Percentiles rank a stretch among this genome's conserved stretches.
Conservation (phyloP, 306 rosid genomes). For the Senna tora region DNA sequence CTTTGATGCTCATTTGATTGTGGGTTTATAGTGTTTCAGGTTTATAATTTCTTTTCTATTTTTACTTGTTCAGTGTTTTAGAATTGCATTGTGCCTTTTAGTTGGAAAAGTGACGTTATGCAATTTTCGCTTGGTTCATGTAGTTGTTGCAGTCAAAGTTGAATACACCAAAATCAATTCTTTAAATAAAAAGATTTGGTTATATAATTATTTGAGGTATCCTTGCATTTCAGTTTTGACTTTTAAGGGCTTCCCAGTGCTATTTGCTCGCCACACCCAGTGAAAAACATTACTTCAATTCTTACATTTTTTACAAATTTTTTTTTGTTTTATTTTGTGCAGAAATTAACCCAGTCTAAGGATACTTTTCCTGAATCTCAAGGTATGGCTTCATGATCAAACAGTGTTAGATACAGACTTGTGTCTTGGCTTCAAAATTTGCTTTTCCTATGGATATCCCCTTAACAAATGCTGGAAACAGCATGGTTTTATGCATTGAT, state of each 20-base stretch:
- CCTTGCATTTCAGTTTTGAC: not conserved
- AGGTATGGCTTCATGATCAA: constrained; percentile 49
- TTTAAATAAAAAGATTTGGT: no score
- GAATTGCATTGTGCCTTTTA: constrained; percentile 5
- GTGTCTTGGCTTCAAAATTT: constrained; percentile 22
- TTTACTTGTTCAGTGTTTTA: not conserved
- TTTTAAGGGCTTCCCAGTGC: constrained; percentile 9
- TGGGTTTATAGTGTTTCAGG: not conserved
- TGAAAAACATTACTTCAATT: not conserved
- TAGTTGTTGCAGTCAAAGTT: not conserved
- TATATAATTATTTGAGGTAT: not conserved
- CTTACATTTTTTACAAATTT: not conserved
- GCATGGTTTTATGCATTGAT: not conserved
- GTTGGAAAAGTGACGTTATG: not conserved
- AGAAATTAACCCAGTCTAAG: constrained; percentile 51
- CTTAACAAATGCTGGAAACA: not conserved
- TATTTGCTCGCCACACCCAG: not conserved
- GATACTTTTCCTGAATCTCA: constrained; percentile 44
- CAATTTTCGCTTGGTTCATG: not conserved
- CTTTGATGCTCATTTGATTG: not conserved
- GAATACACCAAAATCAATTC: not conserved
- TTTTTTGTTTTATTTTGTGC: constrained; percentile 38
- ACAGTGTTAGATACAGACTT: constrained; percentile 9
- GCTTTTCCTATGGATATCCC: not conserved
- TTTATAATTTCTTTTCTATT: not conserved